These are phyloP conservation scores for Lentinula sp. DNA, from an alignment of 768 basidiomycete genomes.

Conservation along the genomic window DNA sequence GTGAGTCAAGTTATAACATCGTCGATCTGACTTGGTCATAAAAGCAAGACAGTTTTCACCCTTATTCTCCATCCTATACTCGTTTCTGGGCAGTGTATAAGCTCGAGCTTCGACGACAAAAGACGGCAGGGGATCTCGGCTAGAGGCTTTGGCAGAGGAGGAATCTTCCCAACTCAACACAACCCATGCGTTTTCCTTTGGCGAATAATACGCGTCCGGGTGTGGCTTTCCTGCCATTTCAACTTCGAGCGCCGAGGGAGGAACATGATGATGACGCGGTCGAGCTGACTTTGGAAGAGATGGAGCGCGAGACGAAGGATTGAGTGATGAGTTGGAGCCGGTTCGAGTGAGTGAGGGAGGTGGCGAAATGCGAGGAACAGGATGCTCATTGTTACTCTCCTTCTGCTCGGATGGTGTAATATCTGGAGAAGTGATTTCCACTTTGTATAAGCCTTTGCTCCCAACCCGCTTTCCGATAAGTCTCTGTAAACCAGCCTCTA, in stretches of 20 bases:
- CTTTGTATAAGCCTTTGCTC: constrained; percentile 54
- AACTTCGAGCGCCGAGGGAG: constrained; percentile 19
- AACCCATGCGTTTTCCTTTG: constrained; percentile 79
- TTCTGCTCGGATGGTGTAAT: constrained; percentile 14
- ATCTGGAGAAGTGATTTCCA: constrained; percentile 52
- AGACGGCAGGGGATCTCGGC: constrained; percentile 43
- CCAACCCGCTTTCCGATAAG: constrained; percentile 22
- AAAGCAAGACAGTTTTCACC: background rate
- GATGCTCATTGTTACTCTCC: background rate
- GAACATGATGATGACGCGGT: constrained; percentile 17
- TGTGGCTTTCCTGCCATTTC: constrained; percentile 72
- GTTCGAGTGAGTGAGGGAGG: constrained; percentile 12
- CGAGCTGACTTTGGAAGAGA: constrained; percentile 8
- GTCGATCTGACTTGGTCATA: background rate
- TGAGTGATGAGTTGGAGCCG: constrained; percentile 15
- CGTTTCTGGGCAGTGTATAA: background rate
- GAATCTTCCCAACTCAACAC: constrained; percentile 67
- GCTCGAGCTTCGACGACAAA: constrained; percentile 2
- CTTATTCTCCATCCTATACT: background rate
- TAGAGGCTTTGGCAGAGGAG: constrained; percentile 38
- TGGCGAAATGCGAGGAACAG: constrained; percentile 3
- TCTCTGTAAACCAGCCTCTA: background rate
- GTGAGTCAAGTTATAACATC: constrained; percentile 58
- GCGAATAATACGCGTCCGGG: constrained; percentile 78
- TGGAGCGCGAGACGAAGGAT: constrained; percentile 13